These are phyloP conservation scores for Alternaria viburni DNA, from an alignment of 2,329 filamentous ascomycete species.

Conservation along the genomic window DNA sequence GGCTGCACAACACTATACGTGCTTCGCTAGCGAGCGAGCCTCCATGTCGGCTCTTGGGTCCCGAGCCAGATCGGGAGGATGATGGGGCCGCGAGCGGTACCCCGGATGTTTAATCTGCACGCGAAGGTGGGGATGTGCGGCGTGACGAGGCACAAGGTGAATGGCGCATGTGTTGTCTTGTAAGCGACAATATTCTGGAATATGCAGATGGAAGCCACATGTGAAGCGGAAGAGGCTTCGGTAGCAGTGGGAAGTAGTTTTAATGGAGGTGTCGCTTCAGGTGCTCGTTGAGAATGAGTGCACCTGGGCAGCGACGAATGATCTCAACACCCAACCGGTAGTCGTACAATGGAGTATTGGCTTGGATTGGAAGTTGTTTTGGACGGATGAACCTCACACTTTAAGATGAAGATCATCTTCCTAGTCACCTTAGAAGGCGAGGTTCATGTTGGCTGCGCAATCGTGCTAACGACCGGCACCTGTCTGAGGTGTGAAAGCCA, in stretches of 20 bases:
- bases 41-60: constrained; percentile 32
- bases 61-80: constrained; percentile 23
- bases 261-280: background rate
- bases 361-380: background rate
- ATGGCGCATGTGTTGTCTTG: background rate
- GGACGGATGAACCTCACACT: background rate
- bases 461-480: background rate
- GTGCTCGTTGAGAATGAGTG: background rate
- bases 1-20: constrained; percentile 24
- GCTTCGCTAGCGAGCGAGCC: constrained; percentile 17
- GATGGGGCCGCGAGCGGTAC: constrained; percentile 21
- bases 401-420: background rate
- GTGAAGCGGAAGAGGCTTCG: background rate
- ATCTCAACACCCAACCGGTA: background rate
- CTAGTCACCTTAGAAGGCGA: background rate
- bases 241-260: background rate
- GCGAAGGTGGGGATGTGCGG: constrained; percentile 18
- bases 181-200: background rate
- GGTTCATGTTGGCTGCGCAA: background rate
- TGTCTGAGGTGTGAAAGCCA: background rate
- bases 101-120: constrained; percentile 31
- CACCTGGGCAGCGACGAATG: background rate
- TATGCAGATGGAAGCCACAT: background rate
- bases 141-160: constrained; percentile 16
- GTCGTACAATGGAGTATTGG: background rate